phyloP scores from a whole-genome alignment of 495 filamentous ascomycete genomes.

The Penicillium daleae region DNA sequence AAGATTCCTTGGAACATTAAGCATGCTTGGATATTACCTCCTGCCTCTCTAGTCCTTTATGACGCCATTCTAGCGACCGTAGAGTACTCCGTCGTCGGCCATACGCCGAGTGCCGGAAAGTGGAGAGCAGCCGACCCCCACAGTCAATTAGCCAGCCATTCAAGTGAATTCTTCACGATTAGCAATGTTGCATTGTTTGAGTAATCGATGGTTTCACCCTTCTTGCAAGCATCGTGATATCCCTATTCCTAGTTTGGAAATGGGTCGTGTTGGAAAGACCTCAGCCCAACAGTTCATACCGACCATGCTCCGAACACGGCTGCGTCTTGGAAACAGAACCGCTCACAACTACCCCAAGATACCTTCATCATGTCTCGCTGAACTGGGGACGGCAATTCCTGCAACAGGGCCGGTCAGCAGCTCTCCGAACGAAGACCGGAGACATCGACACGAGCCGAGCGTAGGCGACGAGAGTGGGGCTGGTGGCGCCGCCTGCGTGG shows the following conservation, averaged over 20 bases:
- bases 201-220: too few species aligned
- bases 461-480: slow-evolving; percentile 18
- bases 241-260: too few species aligned
- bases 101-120: slow-evolving; percentile 20
- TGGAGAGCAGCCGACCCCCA: background rate
- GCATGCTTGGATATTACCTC: too few species aligned
- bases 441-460: slow-evolving; percentile 25
- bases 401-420: slow-evolving; percentile 14
- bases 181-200: background rate
- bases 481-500: slow-evolving; percentile 9
- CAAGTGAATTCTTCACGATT: background rate
- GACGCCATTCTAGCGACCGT: background rate
- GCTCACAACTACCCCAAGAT: background rate
- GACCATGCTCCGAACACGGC: too few species aligned
- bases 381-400: slow-evolving; percentile 15
- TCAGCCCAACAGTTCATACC: too few species aligned
- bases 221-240: too few species aligned
- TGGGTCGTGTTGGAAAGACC: too few species aligned
- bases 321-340: too few species aligned
- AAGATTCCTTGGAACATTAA: too few species aligned
- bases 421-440: slow-evolving; percentile 9
- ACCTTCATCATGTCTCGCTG: background rate
- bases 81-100: background rate
- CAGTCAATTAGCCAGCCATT: background rate
- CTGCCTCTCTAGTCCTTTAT: background rate